phyloP scores from a whole-genome alignment of 108 stramenopile genomes.

The Cyclotella cryptica region DNA sequence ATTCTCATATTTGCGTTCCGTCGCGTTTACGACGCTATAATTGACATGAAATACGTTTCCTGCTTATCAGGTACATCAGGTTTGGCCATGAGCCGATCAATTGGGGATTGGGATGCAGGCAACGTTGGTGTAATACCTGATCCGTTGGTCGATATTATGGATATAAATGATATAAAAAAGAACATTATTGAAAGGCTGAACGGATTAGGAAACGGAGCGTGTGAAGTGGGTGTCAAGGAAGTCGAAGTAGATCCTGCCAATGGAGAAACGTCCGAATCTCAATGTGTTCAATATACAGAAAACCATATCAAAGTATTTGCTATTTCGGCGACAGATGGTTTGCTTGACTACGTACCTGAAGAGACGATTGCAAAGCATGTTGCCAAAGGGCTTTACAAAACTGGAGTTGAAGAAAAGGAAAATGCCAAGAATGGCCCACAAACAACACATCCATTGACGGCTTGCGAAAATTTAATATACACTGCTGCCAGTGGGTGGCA shows the following conservation, averaged over 20 bases:
- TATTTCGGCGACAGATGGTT: constrained; percentile 86
- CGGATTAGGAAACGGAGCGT: not conserved
- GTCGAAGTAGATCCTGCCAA: constrained; percentile 51
- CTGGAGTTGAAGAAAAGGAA: not conserved
- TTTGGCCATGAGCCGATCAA: constrained; percentile 84
- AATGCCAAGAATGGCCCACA: not conserved
- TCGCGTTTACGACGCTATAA: not conserved
- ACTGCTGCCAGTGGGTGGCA: constrained; percentile 82
- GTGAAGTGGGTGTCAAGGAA: constrained; percentile 10
- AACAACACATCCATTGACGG: constrained; percentile 61
- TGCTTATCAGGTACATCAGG: constrained; percentile 55
- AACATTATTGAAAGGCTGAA: constrained; percentile 40
- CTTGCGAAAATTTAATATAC: constrained; percentile 71
- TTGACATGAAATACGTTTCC: not conserved
- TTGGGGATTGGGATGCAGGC: constrained; percentile 83
- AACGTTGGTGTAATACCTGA: constrained; percentile 80
- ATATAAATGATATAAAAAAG: constrained; percentile 52
- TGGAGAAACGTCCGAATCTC: constrained; percentile 28
- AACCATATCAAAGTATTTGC: constrained; percentile 77
- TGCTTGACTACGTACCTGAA: constrained; percentile 74
- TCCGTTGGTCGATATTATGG: constrained; percentile 78
- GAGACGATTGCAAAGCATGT: constrained; percentile 64
- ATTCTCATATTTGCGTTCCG: not conserved
- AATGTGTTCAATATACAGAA: constrained; percentile 41
- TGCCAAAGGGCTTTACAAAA: constrained; percentile 63